Evolutionary conservation across 208 protist species (phyloP), one percentile per base, ranked within the genome.

Genomic region (Angomonas desouzai): DNA sequence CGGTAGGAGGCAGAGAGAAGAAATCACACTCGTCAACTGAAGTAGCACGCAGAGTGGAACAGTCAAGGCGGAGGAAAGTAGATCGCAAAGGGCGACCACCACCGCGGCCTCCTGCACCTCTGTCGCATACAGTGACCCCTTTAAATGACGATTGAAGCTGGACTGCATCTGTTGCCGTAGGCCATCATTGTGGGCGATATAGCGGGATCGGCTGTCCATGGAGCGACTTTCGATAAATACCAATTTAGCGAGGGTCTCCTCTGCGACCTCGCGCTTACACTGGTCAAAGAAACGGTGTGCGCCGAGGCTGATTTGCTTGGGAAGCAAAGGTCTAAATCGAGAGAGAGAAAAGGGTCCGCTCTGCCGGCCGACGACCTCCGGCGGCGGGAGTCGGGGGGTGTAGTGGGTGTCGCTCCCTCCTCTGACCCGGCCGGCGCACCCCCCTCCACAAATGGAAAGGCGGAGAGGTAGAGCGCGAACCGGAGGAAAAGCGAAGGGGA

Each of bases 201-300:
- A 49, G 22, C 70, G 70, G 48, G 83, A 57, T 38, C 71, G 47
- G 7, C 49, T 55, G 4, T 56, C 22, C 1, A 79, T 74, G 59
- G 74, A 64, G 64, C 85, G 79, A 11, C 67, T 68, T 72, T 92
- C 85, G 0, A 85, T 77, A 25, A 72, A 59, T 32, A 92, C 64
- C 62, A 92, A 55, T 22, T 72, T 72, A 47, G 74, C 45, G 29
- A 92, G 68, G 38, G 87, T 76, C 18, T 74, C 77, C 56, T 82
- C 69, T 13, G 72, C 79, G 2, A 92, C 58, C 20, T 27, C 25
- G 23, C 72, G 57, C 11, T 38, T 28, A 27, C 62, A 64, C 36
- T 48, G 55, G 28, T 68, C 69, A 61, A 66, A 82, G 32, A 59
- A 56, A 53, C 3, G 64, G 40, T 36, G 29, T 34, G 2, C 23